Conservation (phyloP, 805 yeast genomes). For the Candida methanosorbosa region DNA sequence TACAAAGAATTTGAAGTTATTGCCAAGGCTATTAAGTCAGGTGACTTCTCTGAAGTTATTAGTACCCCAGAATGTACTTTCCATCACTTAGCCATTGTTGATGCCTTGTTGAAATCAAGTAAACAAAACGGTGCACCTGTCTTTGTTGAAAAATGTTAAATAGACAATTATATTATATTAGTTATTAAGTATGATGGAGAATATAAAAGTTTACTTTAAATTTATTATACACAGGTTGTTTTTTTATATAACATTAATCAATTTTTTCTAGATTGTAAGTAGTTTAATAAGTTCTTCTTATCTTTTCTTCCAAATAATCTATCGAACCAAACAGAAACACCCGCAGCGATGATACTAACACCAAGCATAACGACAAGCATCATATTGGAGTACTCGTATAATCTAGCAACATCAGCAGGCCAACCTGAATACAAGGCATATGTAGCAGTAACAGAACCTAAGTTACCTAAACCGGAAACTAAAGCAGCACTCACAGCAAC, state of each 20-base stretch:
- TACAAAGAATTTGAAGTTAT: conserved; percentile 39
- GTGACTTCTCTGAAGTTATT: conserved; percentile 13
- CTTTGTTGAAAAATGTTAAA: conserved; percentile 15
- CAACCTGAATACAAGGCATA: conserved; percentile 83
- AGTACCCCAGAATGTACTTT: conserved; percentile 69
- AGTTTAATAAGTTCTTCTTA: neutral
- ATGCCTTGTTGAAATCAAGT: conserved; percentile 74
- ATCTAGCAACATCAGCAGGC: conserved; percentile 64
- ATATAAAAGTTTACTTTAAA: neutral
- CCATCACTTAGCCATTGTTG: conserved; percentile 89
- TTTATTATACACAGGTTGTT: neutral
- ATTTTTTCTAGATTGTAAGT: neutral
- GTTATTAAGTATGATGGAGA: neutral
- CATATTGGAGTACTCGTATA: conserved; percentile 70
- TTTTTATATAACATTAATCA: neutral
- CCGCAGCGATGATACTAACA: conserved; percentile 50
- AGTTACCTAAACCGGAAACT: conserved; percentile 79
- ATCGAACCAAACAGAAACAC: conserved; percentile 22
- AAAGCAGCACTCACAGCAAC: conserved; percentile 76
- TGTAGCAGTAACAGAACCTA: conserved; percentile 80
- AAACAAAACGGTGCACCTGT: conserved; percentile 31
- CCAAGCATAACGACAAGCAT: conserved; percentile 75
- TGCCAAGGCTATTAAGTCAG: conserved; percentile 25
- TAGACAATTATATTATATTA: neutral
- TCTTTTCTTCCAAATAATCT: conserved; percentile 24